Conservation (phyloP, 2,329 filamentous ascomycete species). For the Penicillium sp. region DNA sequence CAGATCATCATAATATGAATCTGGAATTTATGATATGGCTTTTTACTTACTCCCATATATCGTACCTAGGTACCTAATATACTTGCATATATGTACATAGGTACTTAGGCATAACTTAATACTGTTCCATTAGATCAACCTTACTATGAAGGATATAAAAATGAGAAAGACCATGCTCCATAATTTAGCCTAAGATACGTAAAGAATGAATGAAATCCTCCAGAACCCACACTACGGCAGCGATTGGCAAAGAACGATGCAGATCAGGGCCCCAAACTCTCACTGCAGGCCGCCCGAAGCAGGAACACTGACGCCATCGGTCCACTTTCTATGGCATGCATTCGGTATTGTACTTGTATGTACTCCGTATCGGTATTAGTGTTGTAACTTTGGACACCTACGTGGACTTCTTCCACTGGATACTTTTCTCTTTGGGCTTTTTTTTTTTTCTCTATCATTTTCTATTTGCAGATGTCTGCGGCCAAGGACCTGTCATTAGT, state of each 20-base stretch:
- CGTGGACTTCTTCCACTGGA: constrained; percentile 7
- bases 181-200: neutral
- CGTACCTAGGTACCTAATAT: too few relatives aligned
- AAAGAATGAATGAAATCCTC: neutral
- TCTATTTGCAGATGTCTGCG: neutral
- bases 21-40: neutral
- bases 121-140: too few relatives aligned
- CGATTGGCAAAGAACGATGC: constrained; percentile 5
- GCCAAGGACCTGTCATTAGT: neutral
- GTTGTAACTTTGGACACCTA: constrained; percentile 3
- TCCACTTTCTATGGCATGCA: constrained; percentile 20
- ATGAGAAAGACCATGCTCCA: neutral
- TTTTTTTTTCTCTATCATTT: neutral
- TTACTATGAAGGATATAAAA: too few relatives aligned
- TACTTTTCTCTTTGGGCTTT: neutral
- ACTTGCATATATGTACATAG: too few relatives aligned
- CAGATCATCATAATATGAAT: neutral
- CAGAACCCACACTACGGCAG: neutral
- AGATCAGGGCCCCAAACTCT: constrained; percentile 24
- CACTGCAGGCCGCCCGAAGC: constrained; percentile 25
- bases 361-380: neutral
- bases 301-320: constrained; percentile 26
- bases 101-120: too few relatives aligned
- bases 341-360: constrained; percentile 7
- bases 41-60: neutral